Percentiles rank a stretch among this genome's conserved stretches.
phyloP scores from a whole-genome alignment of 2,329 filamentous ascomycete genomes.

The Claviceps paspali region DNA sequence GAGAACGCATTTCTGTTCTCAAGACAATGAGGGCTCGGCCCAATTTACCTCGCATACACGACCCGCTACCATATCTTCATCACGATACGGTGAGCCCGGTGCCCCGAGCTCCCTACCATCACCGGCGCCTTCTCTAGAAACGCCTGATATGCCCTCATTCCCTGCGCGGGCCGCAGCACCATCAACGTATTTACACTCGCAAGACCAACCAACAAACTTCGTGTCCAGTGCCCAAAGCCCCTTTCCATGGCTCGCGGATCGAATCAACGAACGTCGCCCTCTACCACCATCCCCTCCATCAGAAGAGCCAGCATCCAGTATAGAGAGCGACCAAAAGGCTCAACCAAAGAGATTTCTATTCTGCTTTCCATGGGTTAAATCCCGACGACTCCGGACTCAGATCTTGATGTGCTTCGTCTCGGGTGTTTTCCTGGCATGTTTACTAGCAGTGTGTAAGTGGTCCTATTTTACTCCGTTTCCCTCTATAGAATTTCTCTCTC shows the following conservation, averaged over 20 bases:
- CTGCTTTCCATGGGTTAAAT: slow-evolving; percentile 41
- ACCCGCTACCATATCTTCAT: slow-evolving; percentile 2
- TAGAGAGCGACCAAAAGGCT: slow-evolving; percentile 1
- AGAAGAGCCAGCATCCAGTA: not conserved
- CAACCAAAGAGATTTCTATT: slow-evolving; percentile 29
- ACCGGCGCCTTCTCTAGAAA: slow-evolving; percentile 1
- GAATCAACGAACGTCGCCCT: not conserved
- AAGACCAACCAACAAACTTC: not conserved
- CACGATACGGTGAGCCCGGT: slow-evolving; percentile 1
- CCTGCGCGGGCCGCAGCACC: not conserved
- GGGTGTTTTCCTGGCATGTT: slow-evolving; percentile 41
- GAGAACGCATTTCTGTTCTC: not conserved
- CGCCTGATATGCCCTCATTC: not conserved
- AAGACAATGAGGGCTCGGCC: slow-evolving; percentile 27
- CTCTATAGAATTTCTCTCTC: not conserved
- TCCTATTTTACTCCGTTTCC: not conserved
- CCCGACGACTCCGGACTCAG: slow-evolving; percentile 36
- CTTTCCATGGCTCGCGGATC: not conserved
- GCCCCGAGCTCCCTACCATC: slow-evolving; percentile 7
- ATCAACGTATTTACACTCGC: not conserved
- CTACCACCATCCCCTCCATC: not conserved
- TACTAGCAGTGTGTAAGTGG: slow-evolving; percentile 51
- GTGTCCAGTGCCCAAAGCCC: not conserved
- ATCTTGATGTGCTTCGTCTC: slow-evolving; percentile 49
- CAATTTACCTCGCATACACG: slow-evolving; percentile 22